A percentile compares a stretch with the other conserved stretches of the same genome.
phyloP scores from a whole-genome alignment of 1,139 yeast species.

The Blastobotrys serpentis region DNA sequence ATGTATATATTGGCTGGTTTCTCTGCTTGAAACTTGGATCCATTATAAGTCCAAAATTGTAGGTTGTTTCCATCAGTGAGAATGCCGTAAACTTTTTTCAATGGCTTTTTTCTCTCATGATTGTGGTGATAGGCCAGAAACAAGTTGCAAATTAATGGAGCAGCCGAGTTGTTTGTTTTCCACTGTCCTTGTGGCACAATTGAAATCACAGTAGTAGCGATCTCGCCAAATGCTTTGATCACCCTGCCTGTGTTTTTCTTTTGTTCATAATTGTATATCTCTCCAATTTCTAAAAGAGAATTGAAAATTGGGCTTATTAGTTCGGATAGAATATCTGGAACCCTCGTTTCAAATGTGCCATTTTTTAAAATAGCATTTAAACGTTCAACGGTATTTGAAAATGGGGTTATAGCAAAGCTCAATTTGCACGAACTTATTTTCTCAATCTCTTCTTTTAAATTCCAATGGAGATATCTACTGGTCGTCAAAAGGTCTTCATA shows the following conservation, averaged over 20 bases:
- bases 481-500: conserved; percentile 9
- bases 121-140: conserved; percentile 10
- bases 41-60: conserved; percentile 11
- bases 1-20: neutral
- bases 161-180: conserved; percentile 1
- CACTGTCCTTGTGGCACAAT: neutral
- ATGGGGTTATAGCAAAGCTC: neutral
- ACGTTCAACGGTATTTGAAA: neutral
- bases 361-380: neutral
- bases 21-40: conserved; percentile 7
- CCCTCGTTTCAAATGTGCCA: neutral
- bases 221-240: neutral
- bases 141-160: conserved; percentile 7
- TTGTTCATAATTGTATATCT: neutral
- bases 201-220: neutral
- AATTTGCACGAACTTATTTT: neutral
- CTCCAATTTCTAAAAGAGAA: neutral
- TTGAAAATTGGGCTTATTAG: conserved; percentile 1
- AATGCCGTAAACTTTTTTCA: conserved; percentile 1
- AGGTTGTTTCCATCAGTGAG: conserved; percentile 4
- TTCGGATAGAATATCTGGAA: neutral
- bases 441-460: neutral
- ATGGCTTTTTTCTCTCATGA: neutral
- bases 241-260: neutral
- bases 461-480: conserved; percentile 6